Evolutionary conservation across 148 eudicot genomes (phyloP).

Genomic region (Fallopia convolvulus): DNA sequence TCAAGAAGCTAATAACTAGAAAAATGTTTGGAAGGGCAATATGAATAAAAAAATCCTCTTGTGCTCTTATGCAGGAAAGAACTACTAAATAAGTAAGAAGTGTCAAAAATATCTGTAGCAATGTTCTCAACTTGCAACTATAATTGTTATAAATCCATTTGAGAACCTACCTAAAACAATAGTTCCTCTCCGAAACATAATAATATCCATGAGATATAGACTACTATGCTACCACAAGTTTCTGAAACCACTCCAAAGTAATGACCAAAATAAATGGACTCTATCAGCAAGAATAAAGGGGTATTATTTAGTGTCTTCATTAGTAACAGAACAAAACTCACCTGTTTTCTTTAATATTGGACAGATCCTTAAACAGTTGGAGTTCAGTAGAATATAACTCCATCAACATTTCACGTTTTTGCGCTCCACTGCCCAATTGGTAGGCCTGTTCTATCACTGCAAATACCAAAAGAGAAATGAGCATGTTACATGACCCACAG

Average conservation of each 20-base stretch:
- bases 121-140: not conserved
- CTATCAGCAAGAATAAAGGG: not conserved
- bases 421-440: slow-evolving; percentile 62
- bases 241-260: not conserved
- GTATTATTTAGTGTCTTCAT: not conserved
- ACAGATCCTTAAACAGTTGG: slow-evolving; percentile 79
- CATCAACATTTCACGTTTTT: slow-evolving; percentile 70
- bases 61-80: not conserved
- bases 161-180: not conserved
- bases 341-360: slow-evolving; percentile 65
- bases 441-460: slow-evolving; percentile 89
- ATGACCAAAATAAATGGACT: not conserved
- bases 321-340: slow-evolving; percentile 15
- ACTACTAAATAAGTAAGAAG: too few relatives aligned
- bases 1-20: not conserved
- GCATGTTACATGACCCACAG: not conserved
- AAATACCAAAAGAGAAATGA: slow-evolving; percentile 11
- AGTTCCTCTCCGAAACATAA: not conserved
- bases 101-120: not conserved
- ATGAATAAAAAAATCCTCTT: not conserved
- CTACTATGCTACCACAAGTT: not conserved
- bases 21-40: not conserved
- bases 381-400: slow-evolving; percentile 94
- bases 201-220: not conserved
- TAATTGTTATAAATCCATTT: not conserved